Conservation (phyloP, 192 early-diverging fungal genomes). For the Podochytrium sp. region DNA sequence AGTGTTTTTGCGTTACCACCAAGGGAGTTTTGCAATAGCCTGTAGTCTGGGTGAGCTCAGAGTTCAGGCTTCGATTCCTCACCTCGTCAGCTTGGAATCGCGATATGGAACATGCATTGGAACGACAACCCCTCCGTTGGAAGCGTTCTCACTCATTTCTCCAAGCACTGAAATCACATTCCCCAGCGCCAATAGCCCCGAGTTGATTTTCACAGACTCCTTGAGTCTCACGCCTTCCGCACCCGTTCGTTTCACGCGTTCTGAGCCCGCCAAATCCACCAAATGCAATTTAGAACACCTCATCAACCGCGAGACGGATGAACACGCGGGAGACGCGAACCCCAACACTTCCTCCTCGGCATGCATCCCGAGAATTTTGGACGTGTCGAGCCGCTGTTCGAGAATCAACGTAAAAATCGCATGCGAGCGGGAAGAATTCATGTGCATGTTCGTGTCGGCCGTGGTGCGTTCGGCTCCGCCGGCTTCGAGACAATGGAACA, state of each 20-base stretch:
- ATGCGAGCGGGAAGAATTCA: slow-evolving; percentile 49
- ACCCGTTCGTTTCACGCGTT: slow-evolving; percentile 71
- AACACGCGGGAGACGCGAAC: background rate
- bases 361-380: background rate
- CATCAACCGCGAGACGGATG: slow-evolving; percentile 16
- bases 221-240: slow-evolving; percentile 63
- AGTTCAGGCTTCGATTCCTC: background rate
- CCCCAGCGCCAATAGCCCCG: slow-evolving; percentile 90
- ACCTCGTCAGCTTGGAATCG: slow-evolving; percentile 89
- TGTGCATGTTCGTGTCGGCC: slow-evolving; percentile 56
- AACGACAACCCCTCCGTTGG: background rate
- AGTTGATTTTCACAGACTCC: slow-evolving; percentile 81
- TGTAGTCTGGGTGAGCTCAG: background rate
- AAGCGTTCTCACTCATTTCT: slow-evolving; percentile 41
- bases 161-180: slow-evolving; percentile 96
- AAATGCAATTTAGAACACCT: slow-evolving; percentile 63
- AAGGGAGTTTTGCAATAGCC: slow-evolving; percentile 63
- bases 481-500: slow-evolving; percentile 41
- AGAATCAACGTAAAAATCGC: slow-evolving; percentile 55
- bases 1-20: slow-evolving; percentile 81
- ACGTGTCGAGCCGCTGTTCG: slow-evolving; percentile 37
- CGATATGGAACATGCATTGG: slow-evolving; percentile 84
- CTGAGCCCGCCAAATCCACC: slow-evolving; percentile 94
- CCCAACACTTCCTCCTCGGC: slow-evolving; percentile 11
- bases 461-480: slow-evolving; percentile 51